phyloP scores from a whole-genome alignment of 2,329 filamentous ascomycete genomes.

The Aureobasidium sp. region DNA sequence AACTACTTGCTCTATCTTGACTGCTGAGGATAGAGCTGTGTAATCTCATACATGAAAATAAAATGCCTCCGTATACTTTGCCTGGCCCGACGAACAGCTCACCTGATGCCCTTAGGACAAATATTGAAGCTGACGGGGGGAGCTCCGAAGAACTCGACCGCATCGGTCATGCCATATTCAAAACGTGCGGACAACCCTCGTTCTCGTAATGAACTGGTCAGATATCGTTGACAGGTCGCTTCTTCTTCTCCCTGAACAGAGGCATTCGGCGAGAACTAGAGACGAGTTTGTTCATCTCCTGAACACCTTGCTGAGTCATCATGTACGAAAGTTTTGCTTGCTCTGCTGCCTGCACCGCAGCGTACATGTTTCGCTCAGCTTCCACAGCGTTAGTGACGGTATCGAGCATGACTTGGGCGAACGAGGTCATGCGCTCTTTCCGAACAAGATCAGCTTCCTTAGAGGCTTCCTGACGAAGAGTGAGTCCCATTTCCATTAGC shows the following conservation, averaged over 20 bases:
- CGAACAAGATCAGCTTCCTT: conserved; percentile 18
- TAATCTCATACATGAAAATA: not conserved
- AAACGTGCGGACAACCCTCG: not conserved
- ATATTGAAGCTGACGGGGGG: no score
- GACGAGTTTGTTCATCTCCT: conserved; percentile 18
- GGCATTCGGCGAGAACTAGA: conserved; percentile 8
- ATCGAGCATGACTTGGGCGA: conserved; percentile 24
- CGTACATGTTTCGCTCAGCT: conserved; percentile 24
- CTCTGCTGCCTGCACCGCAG: conserved; percentile 22
- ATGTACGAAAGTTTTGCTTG: conserved; percentile 23
- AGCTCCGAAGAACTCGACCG: not conserved
- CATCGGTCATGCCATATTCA: not conserved
- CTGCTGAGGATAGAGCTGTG: not conserved
- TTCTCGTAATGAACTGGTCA: not conserved
- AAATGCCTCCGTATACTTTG: not conserved
- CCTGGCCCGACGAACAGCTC: not conserved
- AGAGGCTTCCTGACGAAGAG: conserved; percentile 4
- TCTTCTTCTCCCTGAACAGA: conserved; percentile 3
- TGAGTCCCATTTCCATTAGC: conserved; percentile 1
- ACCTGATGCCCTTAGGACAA: not conserved
- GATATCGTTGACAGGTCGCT: not conserved
- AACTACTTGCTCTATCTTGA: not conserved
- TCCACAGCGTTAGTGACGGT: conserved; percentile 23
- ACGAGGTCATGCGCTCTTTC: conserved; percentile 22
- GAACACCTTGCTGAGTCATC: conserved; percentile 24